phyloP scores from a whole-genome alignment of 2,329 filamentous ascomycete genomes.

The Colletotrichum magnum region DNA sequence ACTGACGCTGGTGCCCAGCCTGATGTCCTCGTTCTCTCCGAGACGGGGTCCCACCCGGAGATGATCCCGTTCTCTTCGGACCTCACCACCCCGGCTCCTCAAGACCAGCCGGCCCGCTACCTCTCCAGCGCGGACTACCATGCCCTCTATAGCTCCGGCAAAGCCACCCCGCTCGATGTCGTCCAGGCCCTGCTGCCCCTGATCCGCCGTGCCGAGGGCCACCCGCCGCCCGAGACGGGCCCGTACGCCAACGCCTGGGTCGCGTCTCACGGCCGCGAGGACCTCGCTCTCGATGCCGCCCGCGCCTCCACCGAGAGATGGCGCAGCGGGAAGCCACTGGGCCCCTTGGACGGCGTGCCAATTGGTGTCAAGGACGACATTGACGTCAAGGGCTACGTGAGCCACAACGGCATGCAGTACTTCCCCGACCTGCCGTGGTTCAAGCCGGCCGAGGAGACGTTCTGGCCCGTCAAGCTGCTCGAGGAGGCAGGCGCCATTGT shows the following conservation, averaged over 20 bases:
- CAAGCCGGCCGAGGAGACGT: slow-evolving; percentile 68
- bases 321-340: slow-evolving; percentile 73
- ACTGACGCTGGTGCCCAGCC: slow-evolving; percentile 56
- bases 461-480: slow-evolving; percentile 80
- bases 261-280: slow-evolving; percentile 69
- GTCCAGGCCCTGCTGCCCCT: slow-evolving; percentile 79
- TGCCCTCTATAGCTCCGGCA: slow-evolving; percentile 78
- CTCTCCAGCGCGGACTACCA: slow-evolving; percentile 84
- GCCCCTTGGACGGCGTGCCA: slow-evolving; percentile 85
- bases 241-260: slow-evolving; percentile 80
- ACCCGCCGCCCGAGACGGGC: slow-evolving; percentile 35
- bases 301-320: slow-evolving; percentile 81
- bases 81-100: slow-evolving; percentile 57
- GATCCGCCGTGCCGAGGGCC: slow-evolving; percentile 69
- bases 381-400: slow-evolving; percentile 78
- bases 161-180: slow-evolving; percentile 80
- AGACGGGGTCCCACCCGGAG: slow-evolving; percentile 45
- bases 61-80: slow-evolving; percentile 49
- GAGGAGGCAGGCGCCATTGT: slow-evolving; percentile 82
- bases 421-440: slow-evolving; percentile 67
- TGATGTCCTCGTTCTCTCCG: slow-evolving; percentile 66
- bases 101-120: slow-evolving; percentile 66
- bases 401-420: slow-evolving; percentile 74
- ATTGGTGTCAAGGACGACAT: slow-evolving; percentile 89
- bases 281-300: slow-evolving; percentile 77